A percentile compares a stretch with the other conserved stretches of the same genome.
Conservation (phyloP, 306 rosid species). For the Prosopis cineraria region DNA sequence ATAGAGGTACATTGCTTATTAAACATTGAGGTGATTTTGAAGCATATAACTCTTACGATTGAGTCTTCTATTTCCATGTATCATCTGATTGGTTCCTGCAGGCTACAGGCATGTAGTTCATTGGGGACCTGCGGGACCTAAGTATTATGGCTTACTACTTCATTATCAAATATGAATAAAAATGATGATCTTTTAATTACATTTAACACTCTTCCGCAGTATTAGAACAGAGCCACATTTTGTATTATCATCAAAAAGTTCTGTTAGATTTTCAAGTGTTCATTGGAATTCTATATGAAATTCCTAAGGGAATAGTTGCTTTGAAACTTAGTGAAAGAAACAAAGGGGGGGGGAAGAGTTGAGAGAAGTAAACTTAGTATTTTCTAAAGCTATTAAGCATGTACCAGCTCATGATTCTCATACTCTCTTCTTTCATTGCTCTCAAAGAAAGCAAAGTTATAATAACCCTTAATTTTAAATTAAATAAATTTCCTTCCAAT, state of each 20-base stretch:
- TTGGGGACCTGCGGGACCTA: constrained; percentile 49
- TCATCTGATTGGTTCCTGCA: constrained; percentile 65
- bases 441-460: neutral
- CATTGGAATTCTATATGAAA: neutral
- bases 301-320: neutral
- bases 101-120: constrained; percentile 65
- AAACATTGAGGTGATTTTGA: constrained; percentile 27
- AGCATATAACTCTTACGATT: constrained; percentile 19
- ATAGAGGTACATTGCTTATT: constrained; percentile 14
- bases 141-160: constrained; percentile 46
- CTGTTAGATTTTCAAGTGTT: neutral
- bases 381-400: neutral
- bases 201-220: constrained; percentile 30
- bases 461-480: too few species aligned
- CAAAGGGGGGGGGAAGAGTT: neutral
- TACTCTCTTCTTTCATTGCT: neutral
- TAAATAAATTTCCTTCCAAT: too few species aligned
- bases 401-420: neutral
- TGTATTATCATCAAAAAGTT: neutral
- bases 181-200: constrained; percentile 28
- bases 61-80: constrained; percentile 18
- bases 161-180: constrained; percentile 55
- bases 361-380: neutral
- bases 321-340: neutral
- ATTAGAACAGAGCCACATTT: constrained; percentile 21